Percentiles rank a stretch among this genome's conserved stretches.
Evolutionary conservation across 805 yeast species (phyloP).

Genomic region (Teunomyces atbi): DNA sequence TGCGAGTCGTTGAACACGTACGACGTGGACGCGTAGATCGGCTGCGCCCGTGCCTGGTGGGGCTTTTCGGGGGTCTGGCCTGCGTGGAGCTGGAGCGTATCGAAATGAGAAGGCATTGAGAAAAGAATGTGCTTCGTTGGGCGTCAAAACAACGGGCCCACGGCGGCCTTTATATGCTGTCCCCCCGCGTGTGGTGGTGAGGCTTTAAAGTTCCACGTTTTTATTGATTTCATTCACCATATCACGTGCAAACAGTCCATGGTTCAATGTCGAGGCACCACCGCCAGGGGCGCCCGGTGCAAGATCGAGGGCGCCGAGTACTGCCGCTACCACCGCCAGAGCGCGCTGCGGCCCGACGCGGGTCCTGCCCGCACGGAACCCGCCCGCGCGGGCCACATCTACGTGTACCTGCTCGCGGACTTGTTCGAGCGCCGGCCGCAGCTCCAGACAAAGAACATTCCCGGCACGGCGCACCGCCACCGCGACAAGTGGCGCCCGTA

Average conservation of each 20-base stretch:
- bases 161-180: too few relatives aligned
- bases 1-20: constrained; percentile 83
- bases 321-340: constrained; percentile 42
- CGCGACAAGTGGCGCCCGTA: constrained; percentile 30
- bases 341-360: too few relatives aligned
- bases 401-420: constrained; percentile 47
- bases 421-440: constrained; percentile 35
- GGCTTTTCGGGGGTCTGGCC: constrained; percentile 76
- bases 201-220: too few relatives aligned
- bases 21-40: constrained; percentile 90
- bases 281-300: constrained; percentile 41
- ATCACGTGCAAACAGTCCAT: not conserved
- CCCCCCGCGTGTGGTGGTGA: too few relatives aligned
- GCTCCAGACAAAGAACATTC: constrained; percentile 37
- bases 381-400: constrained; percentile 52
- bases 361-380: too few relatives aligned
- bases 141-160: too few relatives aligned
- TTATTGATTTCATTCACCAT: not conserved
- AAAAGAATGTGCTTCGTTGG: too few relatives aligned
- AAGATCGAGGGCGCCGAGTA: constrained; percentile 26
- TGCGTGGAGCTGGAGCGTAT: constrained; percentile 91
- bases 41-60: constrained; percentile 81
- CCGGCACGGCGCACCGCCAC: constrained; percentile 15
- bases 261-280: constrained; percentile 41
- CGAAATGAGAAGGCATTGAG: constrained; percentile 65